phyloP scores from a whole-genome alignment of 23 red algal genomes.

The Rhodosorus marinus region DNA sequence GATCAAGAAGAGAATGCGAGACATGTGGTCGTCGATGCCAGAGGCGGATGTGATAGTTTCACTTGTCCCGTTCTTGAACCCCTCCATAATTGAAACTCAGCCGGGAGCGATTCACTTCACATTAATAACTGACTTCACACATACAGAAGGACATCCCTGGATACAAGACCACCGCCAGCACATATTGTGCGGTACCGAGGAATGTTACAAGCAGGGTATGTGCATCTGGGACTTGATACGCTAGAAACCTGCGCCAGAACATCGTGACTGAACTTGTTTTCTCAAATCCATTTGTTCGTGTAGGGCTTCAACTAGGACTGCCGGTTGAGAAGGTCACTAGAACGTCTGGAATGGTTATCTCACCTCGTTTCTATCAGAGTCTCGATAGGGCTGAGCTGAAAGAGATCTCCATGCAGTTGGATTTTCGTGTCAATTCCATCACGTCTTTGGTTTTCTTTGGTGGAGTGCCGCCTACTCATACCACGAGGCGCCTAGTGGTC shows the following conservation, averaged over 20 bases:
- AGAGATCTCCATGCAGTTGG: too few species aligned
- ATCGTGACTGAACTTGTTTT: too few species aligned
- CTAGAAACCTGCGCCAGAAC: constrained; percentile 3
- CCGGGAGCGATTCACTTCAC: constrained; percentile 34
- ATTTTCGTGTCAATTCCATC: too few species aligned
- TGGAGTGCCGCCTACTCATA: constrained; percentile 30
- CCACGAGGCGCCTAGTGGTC: constrained; percentile 6
- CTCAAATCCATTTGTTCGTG: too few species aligned
- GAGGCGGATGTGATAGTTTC: constrained; percentile 18
- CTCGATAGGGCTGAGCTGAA: too few species aligned
- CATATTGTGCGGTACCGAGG: constrained; percentile 33
- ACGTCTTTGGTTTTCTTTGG: constrained; percentile 60
- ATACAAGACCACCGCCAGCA: constrained; percentile 38
- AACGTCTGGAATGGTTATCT: constrained; percentile 56
- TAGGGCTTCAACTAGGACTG: too few species aligned
- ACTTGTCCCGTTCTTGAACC: constrained; percentile 53
- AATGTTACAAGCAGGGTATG: constrained; percentile 27
- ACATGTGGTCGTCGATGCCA: neutral
- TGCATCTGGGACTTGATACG: neutral
- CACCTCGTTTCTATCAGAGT: constrained; percentile 55
- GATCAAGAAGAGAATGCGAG: constrained; percentile 7
- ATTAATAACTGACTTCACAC: constrained; percentile 56
- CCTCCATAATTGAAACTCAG: constrained; percentile 19
- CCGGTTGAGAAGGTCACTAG: neutral
- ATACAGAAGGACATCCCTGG: constrained; percentile 54